Percentiles rank a stretch among this genome's conserved stretches.
These are phyloP conservation scores for Venturia asperata DNA, from an alignment of 2,329 filamentous ascomycete genomes.

Conservation along the genomic window DNA sequence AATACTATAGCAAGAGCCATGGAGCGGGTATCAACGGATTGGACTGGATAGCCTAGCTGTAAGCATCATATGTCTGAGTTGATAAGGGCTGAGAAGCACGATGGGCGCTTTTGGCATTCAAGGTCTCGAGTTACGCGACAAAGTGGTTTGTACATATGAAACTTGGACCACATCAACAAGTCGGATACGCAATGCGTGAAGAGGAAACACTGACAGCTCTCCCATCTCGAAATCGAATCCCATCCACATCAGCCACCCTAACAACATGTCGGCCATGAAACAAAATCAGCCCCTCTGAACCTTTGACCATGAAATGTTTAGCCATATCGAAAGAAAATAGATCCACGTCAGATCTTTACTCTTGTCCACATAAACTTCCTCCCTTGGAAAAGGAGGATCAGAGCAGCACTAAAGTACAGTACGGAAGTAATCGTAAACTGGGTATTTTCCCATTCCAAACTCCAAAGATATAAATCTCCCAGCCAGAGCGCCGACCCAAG, in stretches of 20 bases:
- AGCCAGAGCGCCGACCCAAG: not conserved
- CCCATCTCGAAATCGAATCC: too few relatives aligned
- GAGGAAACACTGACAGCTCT: too few relatives aligned
- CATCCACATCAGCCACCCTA: too few relatives aligned
- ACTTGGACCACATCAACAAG: not conserved
- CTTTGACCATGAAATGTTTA: not conserved
- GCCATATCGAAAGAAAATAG: not conserved
- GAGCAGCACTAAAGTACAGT: not conserved
- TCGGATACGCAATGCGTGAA: not conserved
- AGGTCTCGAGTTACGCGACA: not conserved
- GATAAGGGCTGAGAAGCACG: not conserved
- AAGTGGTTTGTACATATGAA: not conserved
- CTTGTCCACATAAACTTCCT: not conserved
- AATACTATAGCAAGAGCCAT: not conserved
- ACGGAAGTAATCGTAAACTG: not conserved
- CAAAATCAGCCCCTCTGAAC: not conserved
- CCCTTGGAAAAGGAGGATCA: not conserved
- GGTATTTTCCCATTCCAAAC: constrained; percentile 8
- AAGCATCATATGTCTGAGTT: not conserved
- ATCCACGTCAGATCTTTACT: not conserved
- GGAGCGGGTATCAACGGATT: not conserved
- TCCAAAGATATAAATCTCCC: not conserved
- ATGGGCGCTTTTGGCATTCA: not conserved
- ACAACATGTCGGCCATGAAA: not conserved
- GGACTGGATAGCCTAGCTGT: not conserved